Conservation (phyloP, 441 rosid genomes). For the Pelargonium fulgidum region DNA sequence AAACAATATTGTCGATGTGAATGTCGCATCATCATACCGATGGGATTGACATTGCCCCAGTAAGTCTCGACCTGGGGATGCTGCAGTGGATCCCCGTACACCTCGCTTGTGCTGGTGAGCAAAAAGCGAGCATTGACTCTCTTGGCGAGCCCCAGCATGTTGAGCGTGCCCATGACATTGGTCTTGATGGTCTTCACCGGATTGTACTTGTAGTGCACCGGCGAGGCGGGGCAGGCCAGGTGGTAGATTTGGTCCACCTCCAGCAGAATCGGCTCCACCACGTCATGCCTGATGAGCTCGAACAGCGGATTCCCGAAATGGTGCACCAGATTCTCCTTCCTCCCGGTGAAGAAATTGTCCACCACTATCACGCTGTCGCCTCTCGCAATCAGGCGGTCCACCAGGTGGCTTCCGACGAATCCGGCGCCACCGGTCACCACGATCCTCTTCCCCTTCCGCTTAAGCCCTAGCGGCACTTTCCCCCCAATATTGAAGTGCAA, state of each 20-base stretch:
- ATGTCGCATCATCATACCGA: slow-evolving; percentile 40
- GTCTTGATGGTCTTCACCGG: slow-evolving; percentile 94
- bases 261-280: slow-evolving; percentile 61
- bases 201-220: slow-evolving; percentile 85
- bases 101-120: background rate
- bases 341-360: slow-evolving; percentile 92
- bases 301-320: slow-evolving; percentile 70
- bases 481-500: background rate
- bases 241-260: slow-evolving; percentile 79
- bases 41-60: slow-evolving; percentile 99
- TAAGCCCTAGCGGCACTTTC: slow-evolving; percentile 59
- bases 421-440: slow-evolving; percentile 97
- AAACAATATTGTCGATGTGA: background rate
- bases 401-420: slow-evolving; percentile 92
- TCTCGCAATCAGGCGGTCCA: slow-evolving; percentile 70
- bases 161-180: slow-evolving; percentile 88
- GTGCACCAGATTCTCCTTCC: slow-evolving; percentile 82
- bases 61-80: slow-evolving; percentile 87
- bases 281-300: slow-evolving; percentile 71
- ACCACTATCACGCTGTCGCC: slow-evolving; percentile 92
- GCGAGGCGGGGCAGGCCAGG: slow-evolving; percentile 76
- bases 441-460: slow-evolving; percentile 55
- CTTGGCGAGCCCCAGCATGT: slow-evolving; percentile 97
- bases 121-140: slow-evolving; percentile 82
- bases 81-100: slow-evolving; percentile 33